Evolutionary conservation across 2,329 filamentous ascomycete genomes (phyloP), one percentile per base, ranked within the genome.

Genomic region (Penicillium palitans): DNA sequence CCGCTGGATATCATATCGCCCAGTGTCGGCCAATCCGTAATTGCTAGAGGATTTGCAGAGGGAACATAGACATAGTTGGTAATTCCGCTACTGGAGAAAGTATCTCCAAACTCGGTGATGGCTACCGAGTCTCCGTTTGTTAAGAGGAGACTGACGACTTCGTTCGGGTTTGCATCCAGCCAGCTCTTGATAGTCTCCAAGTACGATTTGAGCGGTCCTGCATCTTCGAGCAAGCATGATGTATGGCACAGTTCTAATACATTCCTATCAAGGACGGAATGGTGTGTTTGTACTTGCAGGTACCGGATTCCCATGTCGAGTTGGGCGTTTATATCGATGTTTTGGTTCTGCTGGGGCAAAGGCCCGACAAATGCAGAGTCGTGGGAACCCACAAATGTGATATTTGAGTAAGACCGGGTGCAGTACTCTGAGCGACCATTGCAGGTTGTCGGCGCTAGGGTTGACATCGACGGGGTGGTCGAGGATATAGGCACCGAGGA

Each of bases 221-320:
- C 84, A 67, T 89, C 82, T 42, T 86, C 78, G 40, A 86, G 74
- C 49, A 77, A 67, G 72, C 87, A 90, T 24, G 78, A 79, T 1
- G 86, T 88, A 68, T 90, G 87, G 71, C 88, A 89, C 70, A 88
- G 77, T 63, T 86, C 76, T 45, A 89, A 79, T 2, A 70, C 72
- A 27, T 79, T 80, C n/a, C 66, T 59, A 55, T 80, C 73, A 52
- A 79, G 69, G 55, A 80, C 72, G 39, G 80, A 74, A 35, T 69
- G 63, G 66, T 87, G 87, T 3, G 86, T 86, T 71, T 89, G 87
- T 27, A 81, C 84, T 66, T 87, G 84, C 13, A 90, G 74, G 63
- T 86, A 86, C 24, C 87, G 83, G 41, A 90, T 81, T 17, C 87
- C 87, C 33, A 83, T 75, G 52, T 83, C 74, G 10, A 90, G 78